Base-by-base conservation (phyloP, 2,329 filamentous ascomycete genomes). In the Fusarium sacchari region DNA sequence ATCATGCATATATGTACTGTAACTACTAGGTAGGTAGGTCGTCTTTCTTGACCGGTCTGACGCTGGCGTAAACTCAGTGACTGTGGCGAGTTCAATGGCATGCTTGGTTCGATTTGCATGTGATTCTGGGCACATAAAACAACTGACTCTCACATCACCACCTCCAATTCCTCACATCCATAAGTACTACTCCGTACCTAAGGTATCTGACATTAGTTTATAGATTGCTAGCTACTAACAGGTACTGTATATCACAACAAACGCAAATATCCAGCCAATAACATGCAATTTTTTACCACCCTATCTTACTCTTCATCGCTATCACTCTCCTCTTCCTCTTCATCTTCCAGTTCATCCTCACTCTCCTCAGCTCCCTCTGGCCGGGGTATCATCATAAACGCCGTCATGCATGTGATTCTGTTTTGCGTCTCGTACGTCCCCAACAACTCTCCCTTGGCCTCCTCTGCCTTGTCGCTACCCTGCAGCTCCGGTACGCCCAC, bases 371-470 rank as follows among this genome's bases (percentile, higher is more conserved):
- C 85, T 28, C 88, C 88, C 44, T 91, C 90, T 22, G 89, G 88
- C 52, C 88, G 85, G 76, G 91, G 88, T 81, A 93, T 88, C 94
- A 98, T 97, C 72, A 94, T 85, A 84, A 97, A 98, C 28, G 92
- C 92, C 76, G 90, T 91, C 78, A 98, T 80, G 80, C 96, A 98
- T 42, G 95, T 98, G 75, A 98, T 95, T 64, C 96, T 88, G 80
- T 96, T 95, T 50, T 92, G 91, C 28, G 95, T 97, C 82, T 95
- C 92, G 78, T 96, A 96, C 37, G 89, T 91, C 22, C 92, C 94
- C 49, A 97, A 80, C 62, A 97, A 80, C 73, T 84, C 76, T 36
- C 68, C 69, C 70, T 69, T 74, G 56, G 66, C 75, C 64, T 72
- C 59, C 79, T 73, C 79, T 50, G 71, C 80, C 75, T 64, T 78